Evolutionary conservation across 148 eudicot genomes (phyloP), one percentile per base, ranked within the genome.

Genomic region (Vaccinium darrowii): DNA sequence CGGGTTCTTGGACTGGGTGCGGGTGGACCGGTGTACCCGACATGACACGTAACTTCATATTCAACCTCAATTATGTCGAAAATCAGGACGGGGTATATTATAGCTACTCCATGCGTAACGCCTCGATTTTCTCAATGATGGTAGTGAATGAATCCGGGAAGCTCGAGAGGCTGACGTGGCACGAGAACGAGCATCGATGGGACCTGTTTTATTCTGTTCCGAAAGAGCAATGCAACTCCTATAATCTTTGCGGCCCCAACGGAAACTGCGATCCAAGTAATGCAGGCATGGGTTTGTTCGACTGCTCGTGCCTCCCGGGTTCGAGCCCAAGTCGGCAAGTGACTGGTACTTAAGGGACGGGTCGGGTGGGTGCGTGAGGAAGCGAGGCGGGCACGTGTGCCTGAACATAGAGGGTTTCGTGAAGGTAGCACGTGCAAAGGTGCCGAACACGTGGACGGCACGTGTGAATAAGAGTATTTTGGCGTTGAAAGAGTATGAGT

Each of bases 321-420:
- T 86, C 65, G 58, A 81, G 54, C 93, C 93, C 58, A 90, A 88
- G 80, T 88, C 87, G 8, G 71, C 85, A n/a, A 76, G 80, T 78
- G 93, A 91, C 25, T 90, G 93, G 91, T 88, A 85, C 62, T 73
- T 91, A 18, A 85, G 90, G 83, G 91, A 91, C 51, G 90, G 90
- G 19, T 86, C 89, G 27, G 75, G 83, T 23, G 92, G 91, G 25
- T 91, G 92, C 51, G 85, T 86, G 15, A 74, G 88, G 84, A 85
- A 86, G 85, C 89, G 86, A 30, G 88, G 87, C 73, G 88, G 43
- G 60, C 78, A 84, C 0, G 78, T 76, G 89, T 92, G 94, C 71
- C 83, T 52, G 19, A 85, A 80, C 0, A 88, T 87, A 23, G 93
- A 88, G 71, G 94, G 94, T 51, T 91, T 92, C 72, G 53, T 87